phyloP scores from a whole-genome alignment of 306 rosid genomes.

The Nissolia schottii region DNA sequence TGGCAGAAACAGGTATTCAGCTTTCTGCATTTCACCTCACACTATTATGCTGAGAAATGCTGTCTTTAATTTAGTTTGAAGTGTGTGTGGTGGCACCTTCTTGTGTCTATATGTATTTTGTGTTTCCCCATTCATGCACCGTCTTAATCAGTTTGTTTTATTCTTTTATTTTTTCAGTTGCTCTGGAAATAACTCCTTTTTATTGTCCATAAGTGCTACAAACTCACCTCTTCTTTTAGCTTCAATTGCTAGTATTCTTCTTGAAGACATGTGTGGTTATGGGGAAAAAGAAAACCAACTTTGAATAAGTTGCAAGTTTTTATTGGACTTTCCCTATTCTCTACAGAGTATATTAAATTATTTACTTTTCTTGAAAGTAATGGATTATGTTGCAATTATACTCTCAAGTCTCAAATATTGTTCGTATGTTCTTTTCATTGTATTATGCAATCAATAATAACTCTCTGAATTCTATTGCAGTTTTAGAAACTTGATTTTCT shows the following conservation, averaged over 20 bases:
- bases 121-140: constrained; percentile 7
- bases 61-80: constrained; percentile 2
- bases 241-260: constrained; percentile 6
- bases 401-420: too few species aligned
- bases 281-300: constrained; percentile 2
- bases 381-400: background rate
- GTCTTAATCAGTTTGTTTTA: background rate
- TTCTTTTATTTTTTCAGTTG: background rate
- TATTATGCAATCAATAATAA: background rate
- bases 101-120: constrained; percentile 1
- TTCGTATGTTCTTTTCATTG: background rate
- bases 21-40: constrained; percentile 13
- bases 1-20: constrained; percentile 78
- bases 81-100: background rate
- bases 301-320: background rate
- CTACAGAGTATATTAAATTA: background rate
- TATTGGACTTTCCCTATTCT: background rate
- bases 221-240: constrained; percentile 19
- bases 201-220: background rate
- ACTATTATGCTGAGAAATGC: constrained; percentile 12
- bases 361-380: background rate
- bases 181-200: background rate
- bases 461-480: background rate
- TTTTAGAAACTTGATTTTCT: background rate
- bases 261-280: constrained; percentile 11